Base-by-base conservation (phyloP, 1,139 yeast species). In the Saccharomyces hybrid region DNA sequence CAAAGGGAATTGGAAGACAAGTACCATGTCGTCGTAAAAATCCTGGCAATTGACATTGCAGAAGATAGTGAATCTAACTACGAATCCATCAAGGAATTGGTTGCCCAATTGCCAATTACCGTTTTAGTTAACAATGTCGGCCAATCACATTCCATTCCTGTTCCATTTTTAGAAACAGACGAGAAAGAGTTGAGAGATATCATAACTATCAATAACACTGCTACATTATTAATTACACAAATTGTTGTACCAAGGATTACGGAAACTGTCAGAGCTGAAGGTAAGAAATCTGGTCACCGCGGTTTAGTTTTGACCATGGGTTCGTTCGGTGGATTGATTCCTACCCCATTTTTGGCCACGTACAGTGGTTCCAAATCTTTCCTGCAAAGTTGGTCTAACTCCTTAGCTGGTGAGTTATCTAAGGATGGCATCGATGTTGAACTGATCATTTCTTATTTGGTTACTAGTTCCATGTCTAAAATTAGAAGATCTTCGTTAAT, bases 321-420 rank as follows among this genome's bases (percentile, higher is more conserved):
- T 42, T 91, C 98, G 1, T 93, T 93, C 68, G 96, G 96, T 53
- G 99, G 98, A 1, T 78, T 90, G 61, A 77, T 88, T 52, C 99
- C 99, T 54, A 86, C 96, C 16, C 97, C 99, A 25, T 79, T 83
- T 63, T 79, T 95, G 65, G 96, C 98, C 25, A 86, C 93, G 6
- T 93, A 93, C 74, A 87, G 98, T 16, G 99, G 99, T 16, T 90
- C 98, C 51, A 93, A 93, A 75, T 91, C 96, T 5, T 93, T 93
- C 72, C 77, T 93, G 65, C 98, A 93, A 73, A 81, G 84, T 55
- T 93, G 99, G 99, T 87, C 93, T 52, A 76, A 80, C 55, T 91
- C 97, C 0, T 77, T 93, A 61, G 85, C 96, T n/a, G 88, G 91
- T 25, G 99, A 93, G 71, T 77, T 93, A 64, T 74, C 77, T 49